Percentiles rank a stretch among this genome's conserved stretches.
Evolutionary conservation across 1,139 yeast species (phyloP).

Genomic region (Zygoascus sp.): DNA sequence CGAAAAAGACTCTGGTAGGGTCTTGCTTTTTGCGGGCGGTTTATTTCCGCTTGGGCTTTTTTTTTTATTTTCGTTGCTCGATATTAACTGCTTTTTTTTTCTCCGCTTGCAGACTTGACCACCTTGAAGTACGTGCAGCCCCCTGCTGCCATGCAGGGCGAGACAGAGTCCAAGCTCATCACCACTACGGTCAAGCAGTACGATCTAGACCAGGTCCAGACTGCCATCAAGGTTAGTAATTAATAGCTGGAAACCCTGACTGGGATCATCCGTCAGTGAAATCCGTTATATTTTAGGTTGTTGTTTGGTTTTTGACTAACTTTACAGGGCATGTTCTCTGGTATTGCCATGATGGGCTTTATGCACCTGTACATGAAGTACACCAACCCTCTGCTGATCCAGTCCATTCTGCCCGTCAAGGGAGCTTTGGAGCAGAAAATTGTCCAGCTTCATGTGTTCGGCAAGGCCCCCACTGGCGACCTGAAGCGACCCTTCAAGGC

Average conservation of each 20-base stretch:
- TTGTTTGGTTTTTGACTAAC: background rate
- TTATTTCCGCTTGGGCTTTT: too few relatives aligned
- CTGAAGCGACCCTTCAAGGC: slow-evolving; percentile 96
- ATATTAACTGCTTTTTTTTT: slow-evolving; percentile 4
- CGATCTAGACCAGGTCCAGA: slow-evolving; percentile 80
- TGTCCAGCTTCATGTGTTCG: slow-evolving; percentile 86
- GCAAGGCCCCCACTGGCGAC: slow-evolving; percentile 81
- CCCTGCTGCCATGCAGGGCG: slow-evolving; percentile 74
- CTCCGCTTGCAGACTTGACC: slow-evolving; percentile 50
- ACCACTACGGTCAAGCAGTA: slow-evolving; percentile 93
- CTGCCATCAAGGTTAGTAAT: slow-evolving; percentile 58
- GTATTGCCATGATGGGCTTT: slow-evolving; percentile 96
- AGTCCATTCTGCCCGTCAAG: slow-evolving; percentile 85
- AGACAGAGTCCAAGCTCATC: slow-evolving; percentile 64
- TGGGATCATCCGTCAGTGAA: too few relatives aligned
- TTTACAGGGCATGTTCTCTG: slow-evolving; percentile 60
- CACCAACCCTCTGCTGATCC: slow-evolving; percentile 96
- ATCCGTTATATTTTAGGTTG: background rate
- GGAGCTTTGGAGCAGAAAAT: slow-evolving; percentile 86
- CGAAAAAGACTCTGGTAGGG: background rate
- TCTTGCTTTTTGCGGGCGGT: background rate
- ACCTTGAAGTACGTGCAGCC: slow-evolving; percentile 89
- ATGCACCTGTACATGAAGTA: slow-evolving; percentile 98
- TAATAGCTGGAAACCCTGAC: too few relatives aligned
- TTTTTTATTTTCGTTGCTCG: background rate